Evolutionary conservation across 2,329 filamentous ascomycete species (phyloP).

Genomic region (Magnaporthales sp.): DNA sequence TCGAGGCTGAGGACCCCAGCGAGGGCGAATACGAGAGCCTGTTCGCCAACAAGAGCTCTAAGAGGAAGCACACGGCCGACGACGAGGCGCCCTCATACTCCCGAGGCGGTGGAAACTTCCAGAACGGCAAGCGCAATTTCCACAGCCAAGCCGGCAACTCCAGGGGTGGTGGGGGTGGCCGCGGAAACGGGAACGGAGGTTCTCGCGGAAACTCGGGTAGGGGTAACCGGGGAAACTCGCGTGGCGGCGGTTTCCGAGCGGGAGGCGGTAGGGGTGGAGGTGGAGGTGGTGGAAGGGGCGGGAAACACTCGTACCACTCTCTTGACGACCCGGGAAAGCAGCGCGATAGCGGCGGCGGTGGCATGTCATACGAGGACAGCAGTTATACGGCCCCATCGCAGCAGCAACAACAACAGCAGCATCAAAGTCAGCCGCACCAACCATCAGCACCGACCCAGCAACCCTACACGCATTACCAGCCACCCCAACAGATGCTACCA

Average conservation of each 20-base stretch:
- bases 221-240: constrained; percentile 4
- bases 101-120: background rate
- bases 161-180: constrained; percentile 4
- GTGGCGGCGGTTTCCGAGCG: constrained; percentile 6
- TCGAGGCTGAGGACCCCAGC: constrained; percentile 59
- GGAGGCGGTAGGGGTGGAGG: constrained; percentile 6
- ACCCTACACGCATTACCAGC: background rate
- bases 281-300: background rate
- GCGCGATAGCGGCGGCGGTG: background rate
- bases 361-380: constrained; percentile 6
- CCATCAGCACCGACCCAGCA: background rate
- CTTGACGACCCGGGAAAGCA: constrained; percentile 11
- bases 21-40: constrained; percentile 42
- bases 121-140: background rate
- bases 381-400: background rate
- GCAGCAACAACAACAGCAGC: constrained; percentile 1
- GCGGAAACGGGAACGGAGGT: constrained; percentile 5
- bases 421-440: background rate
- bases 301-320: constrained; percentile 11
- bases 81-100: constrained; percentile 38
- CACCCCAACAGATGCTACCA: background rate
- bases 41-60: constrained; percentile 50
- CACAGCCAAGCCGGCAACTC: background rate
- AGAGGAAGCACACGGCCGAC: constrained; percentile 51
- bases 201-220: constrained; percentile 2